A percentile compares a stretch with the other conserved stretches of the same genome.
Conservation (phyloP, 805 yeast species). For the Cyberlindnera sargentensis region DNA sequence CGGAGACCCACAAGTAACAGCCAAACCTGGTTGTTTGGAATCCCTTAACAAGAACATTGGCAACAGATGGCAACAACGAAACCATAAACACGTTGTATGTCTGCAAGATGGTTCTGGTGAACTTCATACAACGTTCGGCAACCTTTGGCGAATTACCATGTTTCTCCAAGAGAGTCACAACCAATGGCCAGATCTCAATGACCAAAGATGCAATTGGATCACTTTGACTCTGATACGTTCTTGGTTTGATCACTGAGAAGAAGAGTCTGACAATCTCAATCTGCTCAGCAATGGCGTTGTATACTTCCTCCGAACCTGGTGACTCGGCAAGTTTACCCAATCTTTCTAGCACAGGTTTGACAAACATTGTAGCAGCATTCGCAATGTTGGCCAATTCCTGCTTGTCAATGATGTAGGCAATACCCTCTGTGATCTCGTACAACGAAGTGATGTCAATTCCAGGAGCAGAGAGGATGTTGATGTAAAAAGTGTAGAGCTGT, state of each 20-base stretch:
- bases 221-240: slow-evolving; percentile 17
- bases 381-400: slow-evolving; percentile 48
- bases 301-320: slow-evolving; percentile 29
- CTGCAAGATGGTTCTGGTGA: slow-evolving; percentile 58
- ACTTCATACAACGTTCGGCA: slow-evolving; percentile 69
- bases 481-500: slow-evolving; percentile 71
- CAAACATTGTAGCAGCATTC: slow-evolving; percentile 52
- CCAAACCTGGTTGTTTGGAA: slow-evolving; percentile 67
- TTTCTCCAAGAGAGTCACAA: slow-evolving; percentile 39
- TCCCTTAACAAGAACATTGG: slow-evolving; percentile 60
- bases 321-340: slow-evolving; percentile 25
- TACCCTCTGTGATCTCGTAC: slow-evolving; percentile 81
- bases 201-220: slow-evolving; percentile 50
- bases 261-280: slow-evolving; percentile 63
- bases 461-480: slow-evolving; percentile 37
- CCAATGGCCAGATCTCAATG: slow-evolving; percentile 55
- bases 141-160: slow-evolving; percentile 56
- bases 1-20: slow-evolving; percentile 87
- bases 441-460: slow-evolving; percentile 60
- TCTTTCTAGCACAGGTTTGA: slow-evolving; percentile 54
- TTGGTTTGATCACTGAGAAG: slow-evolving; percentile 48
- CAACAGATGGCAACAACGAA: slow-evolving; percentile 57
- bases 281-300: slow-evolving; percentile 56
- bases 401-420: slow-evolving; percentile 71
- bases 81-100: slow-evolving; percentile 49